Evolutionary conservation across 75 land plant genomes (phyloP).

Genomic region (Isoetes taiwanensis): DNA sequence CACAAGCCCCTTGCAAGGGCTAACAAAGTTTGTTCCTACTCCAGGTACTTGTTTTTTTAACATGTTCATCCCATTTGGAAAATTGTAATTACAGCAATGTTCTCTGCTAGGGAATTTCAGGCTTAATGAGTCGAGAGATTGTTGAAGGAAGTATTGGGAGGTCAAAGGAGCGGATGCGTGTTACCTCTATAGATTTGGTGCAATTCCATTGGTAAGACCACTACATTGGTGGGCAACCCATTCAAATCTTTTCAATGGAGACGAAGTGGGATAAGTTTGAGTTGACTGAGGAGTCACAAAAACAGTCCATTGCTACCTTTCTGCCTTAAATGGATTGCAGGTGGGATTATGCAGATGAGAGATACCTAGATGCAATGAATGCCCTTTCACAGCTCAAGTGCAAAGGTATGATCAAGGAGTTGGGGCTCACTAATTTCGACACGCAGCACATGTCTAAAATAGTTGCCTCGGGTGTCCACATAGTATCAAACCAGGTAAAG

Average conservation of each 20-base stretch:
- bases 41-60: no score
- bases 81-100: no score
- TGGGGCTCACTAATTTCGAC: conserved; percentile 23
- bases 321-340: conserved; percentile 4
- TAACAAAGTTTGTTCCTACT: conserved; percentile 25
- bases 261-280: no score
- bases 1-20: conserved; percentile 9
- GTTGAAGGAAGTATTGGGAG: conserved; percentile 19
- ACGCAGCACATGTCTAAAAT: conserved; percentile 20
- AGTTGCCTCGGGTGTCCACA: conserved; percentile 11
- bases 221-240: neutral
- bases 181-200: conserved; percentile 19
- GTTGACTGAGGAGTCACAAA: no score
- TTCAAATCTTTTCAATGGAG: neutral
- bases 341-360: conserved; percentile 24
- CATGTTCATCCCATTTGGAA: no score
- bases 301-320: no score
- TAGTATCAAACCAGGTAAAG: conserved; percentile 23
- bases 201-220: conserved; percentile 22
- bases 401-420: conserved; percentile 21
- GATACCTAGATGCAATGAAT: conserved; percentile 21
- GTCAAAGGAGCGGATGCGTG: conserved; percentile 18
- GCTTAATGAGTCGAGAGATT: conserved; percentile 11
- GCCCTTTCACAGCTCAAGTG: conserved; percentile 10
- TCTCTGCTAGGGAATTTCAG: conserved; percentile 4